Conservation (phyloP, 2,329 filamentous ascomycete genomes). For the Microsporum ferrugineum region DNA sequence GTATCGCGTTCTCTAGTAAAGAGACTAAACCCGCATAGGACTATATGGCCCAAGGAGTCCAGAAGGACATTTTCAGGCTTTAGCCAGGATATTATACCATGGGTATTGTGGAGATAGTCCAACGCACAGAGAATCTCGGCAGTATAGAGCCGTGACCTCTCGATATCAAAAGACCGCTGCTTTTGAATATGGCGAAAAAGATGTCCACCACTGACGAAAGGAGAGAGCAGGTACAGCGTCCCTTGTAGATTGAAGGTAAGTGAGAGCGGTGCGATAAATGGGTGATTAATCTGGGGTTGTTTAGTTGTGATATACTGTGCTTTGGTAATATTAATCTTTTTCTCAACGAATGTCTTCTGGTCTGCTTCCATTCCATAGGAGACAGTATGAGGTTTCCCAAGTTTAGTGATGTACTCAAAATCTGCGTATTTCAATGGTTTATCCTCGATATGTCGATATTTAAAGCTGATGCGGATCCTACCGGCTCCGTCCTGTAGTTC, state of each 20-base stretch:
- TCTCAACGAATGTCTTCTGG: not conserved
- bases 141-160: slow-evolving; percentile 12
- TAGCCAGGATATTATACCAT: slow-evolving; percentile 10
- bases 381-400: not conserved
- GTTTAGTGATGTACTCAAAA: not conserved
- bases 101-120: slow-evolving; percentile 14
- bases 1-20: slow-evolving; percentile 8
- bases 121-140: slow-evolving; percentile 14
- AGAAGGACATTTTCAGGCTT: slow-evolving; percentile 12
- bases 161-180: slow-evolving; percentile 9
- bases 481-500: not conserved
- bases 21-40: slow-evolving; percentile 13
- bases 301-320: not conserved
- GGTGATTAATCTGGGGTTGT: slow-evolving; percentile 10
- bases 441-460: not conserved
- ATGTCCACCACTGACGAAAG: slow-evolving; percentile 13
- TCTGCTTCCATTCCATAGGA: not conserved
- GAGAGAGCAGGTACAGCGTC: slow-evolving; percentile 11
- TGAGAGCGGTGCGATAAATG: slow-evolving; percentile 12
- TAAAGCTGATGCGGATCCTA: not conserved
- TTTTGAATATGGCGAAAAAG: slow-evolving; percentile 13
- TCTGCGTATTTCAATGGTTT: not conserved
- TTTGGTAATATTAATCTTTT: not conserved
- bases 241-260: slow-evolving; percentile 10
- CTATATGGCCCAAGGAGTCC: slow-evolving; percentile 15